Conservation (phyloP, 306 rosid species). For the Citrullus amarus region DNA sequence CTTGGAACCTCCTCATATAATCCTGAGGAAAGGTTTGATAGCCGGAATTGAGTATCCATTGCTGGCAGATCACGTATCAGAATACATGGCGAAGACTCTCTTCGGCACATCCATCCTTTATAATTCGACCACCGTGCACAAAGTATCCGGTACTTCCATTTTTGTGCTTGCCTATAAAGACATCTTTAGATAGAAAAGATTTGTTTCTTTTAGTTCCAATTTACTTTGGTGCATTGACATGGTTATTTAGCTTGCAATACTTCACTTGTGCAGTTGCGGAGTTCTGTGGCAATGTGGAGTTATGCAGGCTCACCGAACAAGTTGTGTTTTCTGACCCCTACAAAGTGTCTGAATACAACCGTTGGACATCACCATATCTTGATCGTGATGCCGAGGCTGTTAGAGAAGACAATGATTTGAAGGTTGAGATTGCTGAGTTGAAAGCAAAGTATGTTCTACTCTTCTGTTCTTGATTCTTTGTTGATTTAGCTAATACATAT, state of each 20-base stretch:
- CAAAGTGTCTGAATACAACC: constrained; percentile 63
- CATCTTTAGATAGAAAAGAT: background rate
- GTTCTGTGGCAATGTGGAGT: constrained; percentile 80
- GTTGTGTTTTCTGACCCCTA: constrained; percentile 96
- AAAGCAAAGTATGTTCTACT: constrained; percentile 47
- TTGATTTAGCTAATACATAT: background rate
- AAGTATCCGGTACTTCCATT: constrained; percentile 44
- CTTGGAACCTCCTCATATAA: constrained; percentile 86
- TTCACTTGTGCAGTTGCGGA: constrained; percentile 59
- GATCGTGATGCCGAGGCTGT: constrained; percentile 76
- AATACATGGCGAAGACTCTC: constrained; percentile 67
- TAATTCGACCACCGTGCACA: constrained; percentile 63
- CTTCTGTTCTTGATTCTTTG: background rate
- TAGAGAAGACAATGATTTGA: constrained; percentile 63
- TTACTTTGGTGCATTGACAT: background rate
- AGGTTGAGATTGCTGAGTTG: constrained; percentile 78
- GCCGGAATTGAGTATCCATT: constrained; percentile 72
- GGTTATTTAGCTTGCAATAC: background rate
- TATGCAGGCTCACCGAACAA: constrained; percentile 82
- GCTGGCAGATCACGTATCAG: constrained; percentile 61
- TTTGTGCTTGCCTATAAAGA: background rate
- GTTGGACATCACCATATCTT: constrained; percentile 67
- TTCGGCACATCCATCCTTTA: constrained; percentile 68
- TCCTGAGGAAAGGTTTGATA: constrained; percentile 76
- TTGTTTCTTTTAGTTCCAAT: background rate